A percentile compares a stretch with the other conserved stretches of the same genome.
These are phyloP conservation scores for Haplosporangium sp. DNA, from an alignment of 371 early-diverging fungal species.

Conservation along the genomic window DNA sequence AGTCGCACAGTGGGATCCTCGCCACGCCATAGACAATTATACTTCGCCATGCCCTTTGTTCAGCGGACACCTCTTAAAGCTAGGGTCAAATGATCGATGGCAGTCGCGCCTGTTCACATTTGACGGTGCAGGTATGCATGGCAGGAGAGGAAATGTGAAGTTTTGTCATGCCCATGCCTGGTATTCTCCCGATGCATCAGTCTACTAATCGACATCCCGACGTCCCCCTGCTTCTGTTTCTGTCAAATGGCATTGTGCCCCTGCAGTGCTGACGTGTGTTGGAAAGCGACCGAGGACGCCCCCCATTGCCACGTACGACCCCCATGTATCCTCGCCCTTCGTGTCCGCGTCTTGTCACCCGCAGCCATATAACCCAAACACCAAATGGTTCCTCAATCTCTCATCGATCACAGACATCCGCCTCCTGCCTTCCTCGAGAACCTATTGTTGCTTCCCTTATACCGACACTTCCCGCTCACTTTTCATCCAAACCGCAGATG, in stretches of 20 bases:
- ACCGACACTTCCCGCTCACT: constrained; percentile 14
- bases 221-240: background rate
- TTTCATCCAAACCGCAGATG: constrained; percentile 15
- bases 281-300: constrained; percentile 21
- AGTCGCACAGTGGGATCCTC: constrained; percentile 9
- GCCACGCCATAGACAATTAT: constrained; percentile 2
- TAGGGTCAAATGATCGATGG: constrained; percentile 18
- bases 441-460: constrained; percentile 17
- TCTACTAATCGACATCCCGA: background rate
- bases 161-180: no score
- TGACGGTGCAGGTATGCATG: constrained; percentile 9
- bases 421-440: constrained; percentile 10
- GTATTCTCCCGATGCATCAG: no score
- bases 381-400: constrained; percentile 28
- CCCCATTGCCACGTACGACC: constrained; percentile 17
- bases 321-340: constrained; percentile 28
- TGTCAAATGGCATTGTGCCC: no score
- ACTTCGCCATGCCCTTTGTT: constrained; percentile 7
- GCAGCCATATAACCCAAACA: constrained; percentile 26
- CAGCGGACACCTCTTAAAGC: constrained; percentile 16
- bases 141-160: no score
- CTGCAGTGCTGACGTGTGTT: constrained; percentile 18
- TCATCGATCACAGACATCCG: constrained; percentile 18
- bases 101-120: constrained; percentile 26
- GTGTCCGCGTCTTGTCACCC: constrained; percentile 9